A percentile compares a stretch with the other conserved stretches of the same genome.
phyloP scores from a whole-genome alignment of 345 rosid species.

The Pistacia integerrima region DNA sequence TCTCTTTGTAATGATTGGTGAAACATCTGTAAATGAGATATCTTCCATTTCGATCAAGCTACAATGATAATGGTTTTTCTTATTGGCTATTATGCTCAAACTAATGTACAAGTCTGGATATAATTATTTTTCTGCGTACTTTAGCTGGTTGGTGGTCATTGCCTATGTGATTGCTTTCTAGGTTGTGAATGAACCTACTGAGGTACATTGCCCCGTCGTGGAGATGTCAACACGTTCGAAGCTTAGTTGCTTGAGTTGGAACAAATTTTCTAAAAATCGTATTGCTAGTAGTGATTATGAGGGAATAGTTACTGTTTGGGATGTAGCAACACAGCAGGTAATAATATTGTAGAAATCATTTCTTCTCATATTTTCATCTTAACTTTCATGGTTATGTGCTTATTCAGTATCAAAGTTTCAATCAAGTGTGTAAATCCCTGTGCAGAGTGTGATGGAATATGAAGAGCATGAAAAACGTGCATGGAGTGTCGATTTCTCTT shows the following conservation, averaged over 20 bases:
- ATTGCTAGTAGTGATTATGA: slow-evolving; percentile 99
- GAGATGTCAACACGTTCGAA: slow-evolving; percentile 98
- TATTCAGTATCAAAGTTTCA: not conserved
- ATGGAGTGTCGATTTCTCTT: slow-evolving; percentile 99
- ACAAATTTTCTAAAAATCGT: slow-evolving; percentile 83
- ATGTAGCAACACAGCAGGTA: slow-evolving; percentile 94
- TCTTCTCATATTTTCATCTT: not conserved
- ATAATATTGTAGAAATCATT: not conserved
- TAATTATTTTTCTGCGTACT: not conserved
- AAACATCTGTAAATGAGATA: not conserved
- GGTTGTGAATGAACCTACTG: slow-evolving; percentile 83
- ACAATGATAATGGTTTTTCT: slow-evolving; percentile 8
- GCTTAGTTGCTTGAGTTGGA: slow-evolving; percentile 99
- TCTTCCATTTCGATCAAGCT: slow-evolving; percentile 8
- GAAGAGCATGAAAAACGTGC: slow-evolving; percentile 99
- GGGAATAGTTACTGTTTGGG: slow-evolving; percentile 99
- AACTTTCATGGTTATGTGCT: not conserved
- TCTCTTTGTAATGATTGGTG: slow-evolving; percentile 3
- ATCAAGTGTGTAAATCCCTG: not conserved
- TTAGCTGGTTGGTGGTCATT: slow-evolving; percentile 4
- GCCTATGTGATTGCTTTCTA: slow-evolving; percentile 33
- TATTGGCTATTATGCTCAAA: slow-evolving; percentile 1
- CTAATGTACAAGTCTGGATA: not conserved
- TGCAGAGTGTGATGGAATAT: slow-evolving; percentile 92
- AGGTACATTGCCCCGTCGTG: slow-evolving; percentile 83